These are phyloP conservation scores for Haplosporangium sp. DNA, from an alignment of 371 early-diverging fungal genomes.

Conservation along the genomic window DNA sequence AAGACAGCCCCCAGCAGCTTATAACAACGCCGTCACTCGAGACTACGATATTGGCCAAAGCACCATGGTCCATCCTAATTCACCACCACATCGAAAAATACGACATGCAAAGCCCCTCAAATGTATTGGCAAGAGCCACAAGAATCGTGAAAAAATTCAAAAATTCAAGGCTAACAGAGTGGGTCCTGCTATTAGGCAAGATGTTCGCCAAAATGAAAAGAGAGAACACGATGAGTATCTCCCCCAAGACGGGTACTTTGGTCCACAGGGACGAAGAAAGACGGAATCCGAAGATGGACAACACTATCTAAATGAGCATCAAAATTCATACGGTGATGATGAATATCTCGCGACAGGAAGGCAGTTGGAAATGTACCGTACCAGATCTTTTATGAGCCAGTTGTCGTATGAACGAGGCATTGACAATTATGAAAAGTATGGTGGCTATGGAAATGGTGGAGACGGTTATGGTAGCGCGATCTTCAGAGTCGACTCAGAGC, in stretches of 20 bases:
- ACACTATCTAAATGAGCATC: background rate
- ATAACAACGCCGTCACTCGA: background rate
- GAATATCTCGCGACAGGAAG: background rate
- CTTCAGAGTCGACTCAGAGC: slow-evolving; percentile 17
- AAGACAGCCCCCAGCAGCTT: background rate
- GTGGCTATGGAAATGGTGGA: background rate
- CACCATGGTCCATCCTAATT: background rate
- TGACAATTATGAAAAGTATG: slow-evolving; percentile 9
- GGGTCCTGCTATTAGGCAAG: background rate
- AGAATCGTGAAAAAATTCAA: background rate
- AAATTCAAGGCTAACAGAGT: background rate
- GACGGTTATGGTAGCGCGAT: background rate
- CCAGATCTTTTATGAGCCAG: slow-evolving; percentile 10
- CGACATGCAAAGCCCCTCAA: background rate
- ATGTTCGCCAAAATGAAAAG: background rate
- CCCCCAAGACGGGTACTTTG: background rate
- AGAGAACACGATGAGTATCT: background rate
- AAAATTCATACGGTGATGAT: slow-evolving; percentile 3
- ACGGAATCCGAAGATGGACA: background rate
- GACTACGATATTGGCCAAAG: background rate
- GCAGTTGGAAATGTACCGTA: slow-evolving; percentile 20
- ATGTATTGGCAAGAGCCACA: background rate
- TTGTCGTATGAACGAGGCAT: slow-evolving; percentile 11
- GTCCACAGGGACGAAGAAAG: background rate
- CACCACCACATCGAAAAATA: slow-evolving; percentile 12